Conservation (phyloP, 805 yeast species). For the baker's yeast (Saccharomyces cerevisiae) region DNA sequence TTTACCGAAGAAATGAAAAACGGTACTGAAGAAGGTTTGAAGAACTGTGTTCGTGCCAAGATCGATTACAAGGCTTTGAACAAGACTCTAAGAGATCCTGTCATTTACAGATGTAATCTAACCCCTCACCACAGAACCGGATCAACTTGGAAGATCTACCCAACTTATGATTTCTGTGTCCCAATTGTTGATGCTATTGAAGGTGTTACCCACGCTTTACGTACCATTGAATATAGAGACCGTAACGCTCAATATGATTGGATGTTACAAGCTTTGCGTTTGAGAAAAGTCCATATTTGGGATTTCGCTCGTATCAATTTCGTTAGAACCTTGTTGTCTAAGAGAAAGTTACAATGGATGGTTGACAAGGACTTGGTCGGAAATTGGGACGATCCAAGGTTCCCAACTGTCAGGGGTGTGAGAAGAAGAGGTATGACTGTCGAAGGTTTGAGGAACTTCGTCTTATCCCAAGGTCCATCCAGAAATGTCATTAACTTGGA, state of each 20-base stretch:
- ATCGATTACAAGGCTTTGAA: constrained; percentile 84
- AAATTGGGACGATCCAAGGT: constrained; percentile 99
- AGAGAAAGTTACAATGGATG: constrained; percentile 98
- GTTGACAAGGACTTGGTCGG: constrained; percentile 82
- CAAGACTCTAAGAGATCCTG: constrained; percentile 97
- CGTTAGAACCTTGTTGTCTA: constrained; percentile 87
- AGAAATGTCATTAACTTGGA: constrained; percentile 93
- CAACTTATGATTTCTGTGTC: constrained; percentile 97
- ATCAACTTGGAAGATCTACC: constrained; percentile 86
- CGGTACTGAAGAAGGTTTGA: constrained; percentile 87
- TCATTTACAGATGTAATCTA: constrained; percentile 91
- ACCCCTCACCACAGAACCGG: constrained; percentile 99
- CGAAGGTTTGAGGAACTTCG: constrained; percentile 91
- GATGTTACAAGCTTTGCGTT: constrained; percentile 72
- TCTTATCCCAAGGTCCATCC: constrained; percentile 95
- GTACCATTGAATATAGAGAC: constrained; percentile 98
- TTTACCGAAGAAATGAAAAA: constrained; percentile 89
- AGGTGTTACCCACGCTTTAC: constrained; percentile 95
- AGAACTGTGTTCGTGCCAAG: constrained; percentile 93
- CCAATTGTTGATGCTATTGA: constrained; percentile 93
- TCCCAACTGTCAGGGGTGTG: constrained; percentile 99
- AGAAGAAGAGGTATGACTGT: constrained; percentile 99
- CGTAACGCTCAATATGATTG: constrained; percentile 97
- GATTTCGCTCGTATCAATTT: constrained; percentile 97
- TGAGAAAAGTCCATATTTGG: constrained; percentile 94